Base-by-base conservation (phyloP, 1,284 basidiomycete species). In the Pseudozyma sp. region DNA sequence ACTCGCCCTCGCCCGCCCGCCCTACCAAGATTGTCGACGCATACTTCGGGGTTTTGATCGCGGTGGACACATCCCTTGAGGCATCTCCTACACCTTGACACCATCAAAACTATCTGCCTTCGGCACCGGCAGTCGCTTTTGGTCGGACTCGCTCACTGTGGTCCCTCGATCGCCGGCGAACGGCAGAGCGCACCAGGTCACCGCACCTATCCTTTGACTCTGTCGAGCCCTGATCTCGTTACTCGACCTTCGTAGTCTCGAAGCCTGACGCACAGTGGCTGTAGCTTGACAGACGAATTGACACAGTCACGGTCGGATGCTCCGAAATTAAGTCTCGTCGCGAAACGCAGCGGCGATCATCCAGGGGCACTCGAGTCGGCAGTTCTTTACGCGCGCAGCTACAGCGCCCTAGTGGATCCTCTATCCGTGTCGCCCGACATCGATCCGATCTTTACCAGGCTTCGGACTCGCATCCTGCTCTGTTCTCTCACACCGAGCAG, bases 391-490 rank as follows among this genome's bases (percentile, higher is more conserved):
- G 11, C 40, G 40, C n/a, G 35, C 35, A 14, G 8, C 35, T 37
- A 37, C 35, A 2, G 35, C 34, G 13, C 8, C 34, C 8, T 13
- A 35, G 34, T 40, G 9, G 16, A 16, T 8, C 39, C 16, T n/a
- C 16, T n/a, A n/a, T 42, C 30, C 16, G 40, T 44, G 42, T 53
- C 51, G 51, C 17, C 44, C 51, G 51, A 43, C 37, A 43, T 42
- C 30, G 19, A 40, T 29, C 45, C 24, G 19, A 13, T 17, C 54
- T 29, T 24, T 24, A 24, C 24, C 2, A 24, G 9, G 9, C 3
- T 37, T 11, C 13, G 47, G 29, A 16, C n/a, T 19, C 33, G 16
- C 19, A 19, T 47, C 35, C 45, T 35, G 16, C 42, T 34, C 33
- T 5, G 33, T 37, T 16, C 34, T 37, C 49, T 33, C 37, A 43